Evolutionary conservation across 306 rosid species (phyloP).

Genomic region (Rosa persica): DNA sequence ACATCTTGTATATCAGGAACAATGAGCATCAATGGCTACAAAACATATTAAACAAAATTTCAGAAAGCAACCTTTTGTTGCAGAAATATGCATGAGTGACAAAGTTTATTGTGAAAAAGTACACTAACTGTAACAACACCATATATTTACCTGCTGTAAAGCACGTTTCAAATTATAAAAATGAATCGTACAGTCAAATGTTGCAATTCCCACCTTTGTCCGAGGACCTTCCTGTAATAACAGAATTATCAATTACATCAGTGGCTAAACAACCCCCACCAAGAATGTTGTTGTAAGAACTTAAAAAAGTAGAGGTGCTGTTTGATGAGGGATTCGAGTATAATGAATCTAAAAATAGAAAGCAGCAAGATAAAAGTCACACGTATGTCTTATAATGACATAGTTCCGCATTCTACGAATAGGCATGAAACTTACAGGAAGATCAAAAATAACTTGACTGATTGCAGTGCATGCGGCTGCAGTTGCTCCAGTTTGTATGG

Average conservation of each 20-base stretch:
- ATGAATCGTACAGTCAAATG: slow-evolving; percentile 94
- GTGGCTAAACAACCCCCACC: neutral
- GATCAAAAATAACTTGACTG: slow-evolving; percentile 81
- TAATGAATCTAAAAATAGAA: neutral
- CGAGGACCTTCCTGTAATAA: slow-evolving; percentile 84
- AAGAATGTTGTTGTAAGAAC: neutral
- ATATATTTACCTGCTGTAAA: slow-evolving; percentile 72
- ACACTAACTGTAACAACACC: slow-evolving; percentile 10
- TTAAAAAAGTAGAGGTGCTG: neutral
- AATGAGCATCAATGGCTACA: slow-evolving; percentile 92
- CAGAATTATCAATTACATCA: slow-evolving; percentile 9
- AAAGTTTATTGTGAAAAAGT: neutral
- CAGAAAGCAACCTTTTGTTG: neutral
- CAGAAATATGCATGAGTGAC: neutral
- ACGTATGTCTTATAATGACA: neutral
- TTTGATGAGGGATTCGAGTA: neutral
- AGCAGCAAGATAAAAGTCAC: neutral
- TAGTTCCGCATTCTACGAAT: neutral
- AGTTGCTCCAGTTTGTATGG: slow-evolving; percentile 95
- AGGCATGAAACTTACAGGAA: slow-evolving; percentile 73
- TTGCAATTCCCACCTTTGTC: slow-evolving; percentile 85
- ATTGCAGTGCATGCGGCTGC: slow-evolving; percentile 99
- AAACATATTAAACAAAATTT: slow-evolving; percentile 8
- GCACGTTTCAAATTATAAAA: slow-evolving; percentile 95
- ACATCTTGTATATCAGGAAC: slow-evolving; percentile 98